Conservation (phyloP, 2,329 filamentous ascomycete species). For the Colletotrichum paranaense region DNA sequence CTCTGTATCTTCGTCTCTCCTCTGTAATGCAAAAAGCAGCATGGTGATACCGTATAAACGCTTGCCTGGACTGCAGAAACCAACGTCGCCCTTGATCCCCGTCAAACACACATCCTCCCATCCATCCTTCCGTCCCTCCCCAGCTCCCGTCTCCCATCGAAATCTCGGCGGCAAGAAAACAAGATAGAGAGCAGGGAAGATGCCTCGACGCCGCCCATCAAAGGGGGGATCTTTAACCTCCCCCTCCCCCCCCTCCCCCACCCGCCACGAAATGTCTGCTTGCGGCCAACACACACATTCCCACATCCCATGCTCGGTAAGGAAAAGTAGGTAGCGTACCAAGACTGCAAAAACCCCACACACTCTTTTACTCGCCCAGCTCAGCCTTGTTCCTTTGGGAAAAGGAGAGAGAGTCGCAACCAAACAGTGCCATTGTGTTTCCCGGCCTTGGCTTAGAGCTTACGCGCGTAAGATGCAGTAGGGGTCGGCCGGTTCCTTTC, state of each 20-base stretch:
- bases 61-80: neutral
- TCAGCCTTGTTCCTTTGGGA: neutral
- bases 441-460: neutral
- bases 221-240: neutral
- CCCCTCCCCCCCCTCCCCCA: no score
- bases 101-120: neutral
- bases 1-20: neutral
- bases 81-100: neutral
- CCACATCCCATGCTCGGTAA: neutral
- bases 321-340: neutral
- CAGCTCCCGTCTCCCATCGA: constrained; percentile 3
- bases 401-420: neutral
- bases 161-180: constrained; percentile 29
- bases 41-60: neutral
- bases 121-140: neutral
- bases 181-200: neutral
- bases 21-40: constrained; percentile 20
- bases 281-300: constrained; percentile 1
- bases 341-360: neutral
- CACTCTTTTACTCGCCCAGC: neutral
- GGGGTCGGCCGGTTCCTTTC: neutral
- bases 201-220: constrained; percentile 18
- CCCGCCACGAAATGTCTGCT: constrained; percentile 1
- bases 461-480: neutral
- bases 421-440: neutral